phyloP scores from a whole-genome alignment of 306 rosid genomes.

The Vigna hirtella region DNA sequence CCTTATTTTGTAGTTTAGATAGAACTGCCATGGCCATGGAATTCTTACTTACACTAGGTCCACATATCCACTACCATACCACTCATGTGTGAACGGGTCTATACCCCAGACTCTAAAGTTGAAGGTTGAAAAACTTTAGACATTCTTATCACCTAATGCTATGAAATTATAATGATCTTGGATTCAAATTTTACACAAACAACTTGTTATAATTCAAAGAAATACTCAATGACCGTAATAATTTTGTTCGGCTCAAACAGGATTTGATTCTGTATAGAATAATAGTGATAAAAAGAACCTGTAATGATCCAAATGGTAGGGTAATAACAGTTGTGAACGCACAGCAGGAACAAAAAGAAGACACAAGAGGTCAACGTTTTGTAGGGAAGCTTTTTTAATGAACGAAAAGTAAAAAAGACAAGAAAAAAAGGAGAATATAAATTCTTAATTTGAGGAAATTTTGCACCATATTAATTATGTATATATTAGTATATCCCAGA shows the following conservation, averaged over 20 bases:
- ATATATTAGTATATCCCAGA: background rate
- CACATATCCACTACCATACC: slow-evolving; percentile 13
- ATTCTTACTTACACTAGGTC: slow-evolving; percentile 30
- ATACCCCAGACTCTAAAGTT: background rate
- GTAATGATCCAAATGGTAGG: slow-evolving; percentile 33
- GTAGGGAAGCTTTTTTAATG: background rate
- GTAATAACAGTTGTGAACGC: background rate
- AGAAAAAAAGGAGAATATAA: background rate
- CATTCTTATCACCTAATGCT: too few relatives aligned
- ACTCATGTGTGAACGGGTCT: slow-evolving; percentile 2
- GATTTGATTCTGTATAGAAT: too few relatives aligned
- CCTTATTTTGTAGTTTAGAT: slow-evolving; percentile 22
- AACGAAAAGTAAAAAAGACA: background rate
- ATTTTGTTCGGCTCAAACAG: too few relatives aligned
- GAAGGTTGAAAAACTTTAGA: background rate
- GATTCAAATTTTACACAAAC: too few relatives aligned
- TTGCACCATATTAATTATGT: background rate
- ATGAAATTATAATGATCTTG: too few relatives aligned
- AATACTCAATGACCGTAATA: too few relatives aligned
- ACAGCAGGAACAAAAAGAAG: slow-evolving; percentile 11
- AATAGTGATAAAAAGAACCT: background rate
- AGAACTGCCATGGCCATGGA: slow-evolving; percentile 34
- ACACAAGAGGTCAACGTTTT: slow-evolving; percentile 23
- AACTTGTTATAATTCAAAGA: too few relatives aligned
- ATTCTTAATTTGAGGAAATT: slow-evolving; percentile 27